Evolutionary conservation across 2,329 filamentous ascomycete species (phyloP), one percentile per base, ranked within the genome.

Genomic region (Xylaria multiplex): DNA sequence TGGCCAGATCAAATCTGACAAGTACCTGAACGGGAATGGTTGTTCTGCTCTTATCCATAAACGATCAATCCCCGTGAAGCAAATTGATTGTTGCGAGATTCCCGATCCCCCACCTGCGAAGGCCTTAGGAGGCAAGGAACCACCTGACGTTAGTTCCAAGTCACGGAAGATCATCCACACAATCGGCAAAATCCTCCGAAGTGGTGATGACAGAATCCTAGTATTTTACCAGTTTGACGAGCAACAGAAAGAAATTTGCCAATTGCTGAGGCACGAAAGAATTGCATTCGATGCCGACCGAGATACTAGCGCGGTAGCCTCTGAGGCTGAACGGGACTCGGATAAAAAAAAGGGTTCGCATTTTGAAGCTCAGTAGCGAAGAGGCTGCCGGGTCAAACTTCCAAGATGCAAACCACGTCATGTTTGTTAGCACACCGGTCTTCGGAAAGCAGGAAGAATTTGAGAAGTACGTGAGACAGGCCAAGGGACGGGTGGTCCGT

Each of bases 341-440:
- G 16, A 22, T 9, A 27, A 52, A 30, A 14, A 14, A 60, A 5
- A 48, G 55, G 49, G 54, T 82, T 1, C 72, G 81, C 19, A 67
- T 83, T 4, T 74, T 82, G 57, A 77, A 76, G 37, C 75, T 82
- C 40, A 79, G 78, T 70, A 76, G 75, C 8, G 72, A 76, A 3
- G 77, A 80, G 35, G 78, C 80, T 2, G 79, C 81, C 0, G 81
- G 81, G 0, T 78, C 76, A 27, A 83, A 83, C 65, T 71, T 82
- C 13, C 77, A 78, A 11, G 73, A 77, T 24, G 81, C 81, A 0
- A 82, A 80, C 61, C 81, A 82, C 59, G 72, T 83, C 55, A 75
- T 83, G 48, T 82, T 83, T 58, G 74, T 77, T 0, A 77, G 74
- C 5, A 78, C 81, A 0, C 73, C 77, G 6, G 54, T 78, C 14